Evolutionary conservation across 331 rosid genomes (phyloP).

Genomic region (Arachis monticola): DNA sequence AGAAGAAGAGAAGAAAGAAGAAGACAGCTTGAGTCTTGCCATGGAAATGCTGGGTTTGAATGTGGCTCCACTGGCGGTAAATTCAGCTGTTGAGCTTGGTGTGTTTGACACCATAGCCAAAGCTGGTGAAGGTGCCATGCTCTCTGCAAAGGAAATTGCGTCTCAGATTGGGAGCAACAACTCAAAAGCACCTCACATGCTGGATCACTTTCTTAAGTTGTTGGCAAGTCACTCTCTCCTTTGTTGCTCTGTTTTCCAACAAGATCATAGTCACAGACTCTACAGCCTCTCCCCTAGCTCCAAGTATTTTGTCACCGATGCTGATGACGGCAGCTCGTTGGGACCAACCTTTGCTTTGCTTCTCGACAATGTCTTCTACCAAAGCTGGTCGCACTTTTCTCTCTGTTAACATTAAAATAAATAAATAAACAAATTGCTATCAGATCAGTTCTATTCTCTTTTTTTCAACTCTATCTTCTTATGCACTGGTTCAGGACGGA

Average conservation of each 20-base stretch:
- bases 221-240: too few relatives aligned
- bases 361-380: too few relatives aligned
- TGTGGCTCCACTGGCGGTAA: conserved; percentile 42
- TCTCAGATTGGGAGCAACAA: conserved; percentile 40
- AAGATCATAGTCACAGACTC: too few relatives aligned
- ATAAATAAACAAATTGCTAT: too few relatives aligned
- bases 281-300: too few relatives aligned
- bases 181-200: conserved; percentile 42
- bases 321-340: too few relatives aligned
- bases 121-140: conserved; percentile 41
- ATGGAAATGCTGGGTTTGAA: conserved; percentile 28
- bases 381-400: not conserved
- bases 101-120: conserved; percentile 54
- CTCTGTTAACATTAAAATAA: not conserved
- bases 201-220: conserved; percentile 46
- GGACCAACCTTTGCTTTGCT: too few relatives aligned
- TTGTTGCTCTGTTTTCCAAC: too few relatives aligned
- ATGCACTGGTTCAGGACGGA: conserved; percentile 23
- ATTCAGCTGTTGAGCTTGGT: conserved; percentile 50
- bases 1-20: too few relatives aligned
- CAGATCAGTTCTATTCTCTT: too few relatives aligned
- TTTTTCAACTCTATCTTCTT: not conserved
- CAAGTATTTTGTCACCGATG: too few relatives aligned
- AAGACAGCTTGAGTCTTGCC: too few relatives aligned
- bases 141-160: conserved; percentile 49